Percentiles rank a stretch among this genome's conserved stretches.
Evolutionary conservation across 495 filamentous ascomycete species (phyloP).

Genomic region (Gamarada debralockiae): DNA sequence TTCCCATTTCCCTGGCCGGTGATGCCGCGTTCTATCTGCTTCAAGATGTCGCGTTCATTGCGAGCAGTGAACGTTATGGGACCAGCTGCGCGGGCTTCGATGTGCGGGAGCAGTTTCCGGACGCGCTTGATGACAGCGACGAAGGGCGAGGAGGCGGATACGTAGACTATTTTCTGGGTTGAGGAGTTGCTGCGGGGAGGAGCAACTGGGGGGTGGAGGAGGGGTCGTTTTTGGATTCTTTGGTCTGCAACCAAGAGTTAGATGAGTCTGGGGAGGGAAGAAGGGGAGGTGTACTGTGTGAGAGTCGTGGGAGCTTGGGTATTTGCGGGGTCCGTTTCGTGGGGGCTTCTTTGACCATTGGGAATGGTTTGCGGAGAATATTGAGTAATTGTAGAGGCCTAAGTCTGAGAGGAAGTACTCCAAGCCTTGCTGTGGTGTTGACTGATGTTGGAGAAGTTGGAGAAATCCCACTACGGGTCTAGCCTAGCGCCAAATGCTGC

Average conservation of each 20-base stretch:
- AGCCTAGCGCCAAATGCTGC: neutral
- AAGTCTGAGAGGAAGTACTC: too few relatives aligned
- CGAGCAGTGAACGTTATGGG: neutral
- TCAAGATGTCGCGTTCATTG: neutral
- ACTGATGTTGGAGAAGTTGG: too few relatives aligned
- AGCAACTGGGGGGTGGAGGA: constrained; percentile 64
- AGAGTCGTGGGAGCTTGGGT: constrained; percentile 13
- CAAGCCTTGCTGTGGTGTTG: too few relatives aligned
- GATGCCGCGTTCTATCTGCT: constrained; percentile 18
- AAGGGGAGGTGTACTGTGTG: constrained; percentile 6
- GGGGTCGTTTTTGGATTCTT: constrained; percentile 61
- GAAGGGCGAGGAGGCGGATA: constrained; percentile 72
- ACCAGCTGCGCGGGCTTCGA: constrained; percentile 54
- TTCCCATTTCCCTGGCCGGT: constrained; percentile 19
- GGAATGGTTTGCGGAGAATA: constrained; percentile 1
- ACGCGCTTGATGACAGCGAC: constrained; percentile 80
- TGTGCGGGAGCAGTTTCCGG: constrained; percentile 61
- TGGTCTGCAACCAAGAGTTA: constrained; percentile 29
- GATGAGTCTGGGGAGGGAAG: neutral
- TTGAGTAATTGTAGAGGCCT: neutral
- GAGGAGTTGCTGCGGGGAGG: constrained; percentile 48
- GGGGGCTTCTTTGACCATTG: neutral
- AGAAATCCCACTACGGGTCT: neutral
- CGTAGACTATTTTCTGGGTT: constrained; percentile 67
- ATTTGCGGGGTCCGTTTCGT: neutral